Evolutionary conservation across 345 rosid species (phyloP).

Genomic region (Acer yangbiense): DNA sequence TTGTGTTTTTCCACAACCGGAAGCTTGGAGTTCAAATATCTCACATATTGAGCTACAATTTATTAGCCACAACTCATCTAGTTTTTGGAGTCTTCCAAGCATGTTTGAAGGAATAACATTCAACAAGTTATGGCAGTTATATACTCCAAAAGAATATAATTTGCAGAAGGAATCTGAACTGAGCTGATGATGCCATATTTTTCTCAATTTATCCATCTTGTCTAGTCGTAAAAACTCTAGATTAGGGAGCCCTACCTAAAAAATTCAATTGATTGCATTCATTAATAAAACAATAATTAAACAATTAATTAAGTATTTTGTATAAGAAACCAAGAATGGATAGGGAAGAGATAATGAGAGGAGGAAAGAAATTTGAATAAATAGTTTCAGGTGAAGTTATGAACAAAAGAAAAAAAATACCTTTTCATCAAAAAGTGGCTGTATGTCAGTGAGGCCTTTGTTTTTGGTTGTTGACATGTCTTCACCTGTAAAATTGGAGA

Average conservation of each 20-base stretch:
- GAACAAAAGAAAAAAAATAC: too few relatives aligned
- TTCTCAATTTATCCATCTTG: not conserved
- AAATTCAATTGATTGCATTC: not conserved
- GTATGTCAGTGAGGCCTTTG: too few relatives aligned
- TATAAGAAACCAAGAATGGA: too few relatives aligned
- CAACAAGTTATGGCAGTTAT: not conserved
- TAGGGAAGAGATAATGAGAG: too few relatives aligned
- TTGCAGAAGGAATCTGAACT: not conserved
- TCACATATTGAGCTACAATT: slow-evolving; percentile 13
- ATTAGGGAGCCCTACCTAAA: not conserved
- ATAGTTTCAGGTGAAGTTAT: too few relatives aligned
- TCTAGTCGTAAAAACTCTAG: not conserved
- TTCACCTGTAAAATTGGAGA: too few relatives aligned
- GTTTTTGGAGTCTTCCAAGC: not conserved
- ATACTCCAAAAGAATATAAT: not conserved
- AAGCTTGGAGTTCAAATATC: not conserved
- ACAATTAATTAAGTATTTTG: not conserved
- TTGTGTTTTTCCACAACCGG: not conserved
- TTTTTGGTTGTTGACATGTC: too few relatives aligned
- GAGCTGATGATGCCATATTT: slow-evolving; percentile 1
- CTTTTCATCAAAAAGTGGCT: too few relatives aligned
- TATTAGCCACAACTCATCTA: not conserved
- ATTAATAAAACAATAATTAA: too few relatives aligned
- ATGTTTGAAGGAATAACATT: not conserved
- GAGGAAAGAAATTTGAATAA: too few relatives aligned